Evolutionary conservation across 176 grass and related monocot genomes (phyloP).

Genomic region (Oryza glumipatula): DNA sequence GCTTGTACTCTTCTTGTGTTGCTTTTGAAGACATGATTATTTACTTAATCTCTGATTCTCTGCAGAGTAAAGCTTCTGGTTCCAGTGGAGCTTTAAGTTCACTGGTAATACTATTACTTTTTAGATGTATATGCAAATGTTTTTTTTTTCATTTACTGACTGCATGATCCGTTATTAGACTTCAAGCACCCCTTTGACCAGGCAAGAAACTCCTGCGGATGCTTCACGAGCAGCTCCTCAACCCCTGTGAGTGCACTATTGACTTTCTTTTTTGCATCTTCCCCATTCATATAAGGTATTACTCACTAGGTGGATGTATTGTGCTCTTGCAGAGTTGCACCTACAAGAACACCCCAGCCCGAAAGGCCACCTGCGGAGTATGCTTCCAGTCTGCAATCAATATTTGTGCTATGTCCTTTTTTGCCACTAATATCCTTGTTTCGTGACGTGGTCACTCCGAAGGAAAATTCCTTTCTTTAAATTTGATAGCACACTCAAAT

Average conservation of each 20-base stretch:
- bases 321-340: slow-evolving; percentile 49
- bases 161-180: slow-evolving; percentile 53
- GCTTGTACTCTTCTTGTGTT: not conserved
- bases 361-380: slow-evolving; percentile 61
- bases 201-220: slow-evolving; percentile 52
- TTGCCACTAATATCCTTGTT: slow-evolving; percentile 28
- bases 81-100: slow-evolving; percentile 71
- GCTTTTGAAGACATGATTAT: not conserved
- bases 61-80: slow-evolving; percentile 78
- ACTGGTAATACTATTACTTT: slow-evolving; percentile 60
- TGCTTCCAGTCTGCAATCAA: slow-evolving; percentile 24
- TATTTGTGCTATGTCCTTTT: slow-evolving; percentile 3
- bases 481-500: slow-evolving; percentile 16
- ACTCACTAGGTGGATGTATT: not conserved
- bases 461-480: not conserved
- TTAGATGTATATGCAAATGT: not conserved
- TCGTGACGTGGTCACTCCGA: not conserved
- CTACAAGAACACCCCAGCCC: slow-evolving; percentile 47
- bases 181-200: slow-evolving; percentile 52
- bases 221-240: slow-evolving; percentile 53
- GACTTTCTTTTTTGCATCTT: slow-evolving; percentile 17
- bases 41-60: slow-evolving; percentile 15
- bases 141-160: slow-evolving; percentile 31
- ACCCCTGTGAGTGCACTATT: slow-evolving; percentile 52
- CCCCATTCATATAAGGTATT: slow-evolving; percentile 1